phyloP scores from a whole-genome alignment of 768 basidiomycete genomes.

The Leccinum aurantiacum region DNA sequence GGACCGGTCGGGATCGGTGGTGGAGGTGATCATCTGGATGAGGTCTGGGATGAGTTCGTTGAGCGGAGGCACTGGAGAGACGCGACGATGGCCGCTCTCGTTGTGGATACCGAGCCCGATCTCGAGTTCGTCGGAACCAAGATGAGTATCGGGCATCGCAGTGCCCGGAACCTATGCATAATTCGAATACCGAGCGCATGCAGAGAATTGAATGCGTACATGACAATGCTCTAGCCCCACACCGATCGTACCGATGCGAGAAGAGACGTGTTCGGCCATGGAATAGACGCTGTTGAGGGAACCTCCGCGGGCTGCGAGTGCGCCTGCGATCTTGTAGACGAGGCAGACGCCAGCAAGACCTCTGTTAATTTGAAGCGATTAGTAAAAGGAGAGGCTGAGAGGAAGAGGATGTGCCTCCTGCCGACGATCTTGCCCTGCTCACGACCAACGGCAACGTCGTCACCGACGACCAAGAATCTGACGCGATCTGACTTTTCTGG shows the following conservation, averaged over 20 bases:
- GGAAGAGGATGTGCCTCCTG: constrained; percentile 48
- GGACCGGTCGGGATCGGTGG: constrained; percentile 70
- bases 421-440: constrained; percentile 85
- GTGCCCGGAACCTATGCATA: constrained; percentile 74
- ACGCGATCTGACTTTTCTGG: constrained; percentile 66
- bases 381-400: background rate
- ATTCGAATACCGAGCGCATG: background rate
- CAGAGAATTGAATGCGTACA: constrained; percentile 38
- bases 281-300: constrained; percentile 66
- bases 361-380: constrained; percentile 37
- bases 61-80: constrained; percentile 72
- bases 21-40: constrained; percentile 69
- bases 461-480: constrained; percentile 81
- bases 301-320: constrained; percentile 67
- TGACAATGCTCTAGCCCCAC: constrained; percentile 90
- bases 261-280: constrained; percentile 63
- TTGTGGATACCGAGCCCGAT: constrained; percentile 94
- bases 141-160: constrained; percentile 51
- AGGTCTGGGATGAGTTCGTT: constrained; percentile 68
- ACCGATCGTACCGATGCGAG: constrained; percentile 77
- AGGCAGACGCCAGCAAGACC: constrained; percentile 80
- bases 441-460: constrained; percentile 85
- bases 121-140: constrained; percentile 69
- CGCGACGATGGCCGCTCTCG: constrained; percentile 69
- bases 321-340: constrained; percentile 91